These are phyloP conservation scores for Arabidopsis thaliana DNA, from an alignment of 345 rosid species.

Conservation along the genomic window DNA sequence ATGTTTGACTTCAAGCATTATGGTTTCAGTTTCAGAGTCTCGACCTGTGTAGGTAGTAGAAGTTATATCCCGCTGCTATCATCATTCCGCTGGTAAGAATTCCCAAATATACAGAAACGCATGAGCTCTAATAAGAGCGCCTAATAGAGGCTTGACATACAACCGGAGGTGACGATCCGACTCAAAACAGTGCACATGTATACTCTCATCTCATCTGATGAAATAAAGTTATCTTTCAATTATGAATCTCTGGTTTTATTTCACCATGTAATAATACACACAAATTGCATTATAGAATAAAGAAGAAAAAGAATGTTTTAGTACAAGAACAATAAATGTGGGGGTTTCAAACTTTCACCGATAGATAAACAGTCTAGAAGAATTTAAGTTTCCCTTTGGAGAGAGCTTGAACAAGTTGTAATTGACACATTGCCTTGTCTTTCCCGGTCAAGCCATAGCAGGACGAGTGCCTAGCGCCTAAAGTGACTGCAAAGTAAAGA, in stretches of 20 bases:
- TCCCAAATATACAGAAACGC: background rate
- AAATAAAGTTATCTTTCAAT: background rate
- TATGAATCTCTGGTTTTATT: constrained; percentile 10
- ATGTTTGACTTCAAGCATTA: background rate
- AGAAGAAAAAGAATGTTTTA: background rate
- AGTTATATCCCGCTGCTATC: background rate
- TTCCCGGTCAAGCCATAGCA: constrained; percentile 77
- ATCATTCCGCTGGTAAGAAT: background rate
- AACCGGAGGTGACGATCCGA: no score
- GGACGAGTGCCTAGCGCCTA: constrained; percentile 61
- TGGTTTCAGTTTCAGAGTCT: background rate
- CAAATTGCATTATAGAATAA: constrained; percentile 5
- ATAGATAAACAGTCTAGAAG: constrained; percentile 32
- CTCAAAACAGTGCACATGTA: no score
- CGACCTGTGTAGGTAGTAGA: background rate
- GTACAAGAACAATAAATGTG: constrained; percentile 29
- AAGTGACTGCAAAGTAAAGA: constrained; percentile 87
- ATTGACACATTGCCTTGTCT: constrained; percentile 63
- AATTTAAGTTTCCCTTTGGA: constrained; percentile 68
- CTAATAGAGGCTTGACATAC: background rate
- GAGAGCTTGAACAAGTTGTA: constrained; percentile 55
- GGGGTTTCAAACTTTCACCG: constrained; percentile 17
- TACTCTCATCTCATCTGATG: background rate
- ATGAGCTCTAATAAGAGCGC: background rate
- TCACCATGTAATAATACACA: constrained; percentile 31